Evolutionary conservation across 2,329 filamentous ascomycete species (phyloP), one percentile per base, ranked within the genome.

Genomic region (Phialophora macrospora): DNA sequence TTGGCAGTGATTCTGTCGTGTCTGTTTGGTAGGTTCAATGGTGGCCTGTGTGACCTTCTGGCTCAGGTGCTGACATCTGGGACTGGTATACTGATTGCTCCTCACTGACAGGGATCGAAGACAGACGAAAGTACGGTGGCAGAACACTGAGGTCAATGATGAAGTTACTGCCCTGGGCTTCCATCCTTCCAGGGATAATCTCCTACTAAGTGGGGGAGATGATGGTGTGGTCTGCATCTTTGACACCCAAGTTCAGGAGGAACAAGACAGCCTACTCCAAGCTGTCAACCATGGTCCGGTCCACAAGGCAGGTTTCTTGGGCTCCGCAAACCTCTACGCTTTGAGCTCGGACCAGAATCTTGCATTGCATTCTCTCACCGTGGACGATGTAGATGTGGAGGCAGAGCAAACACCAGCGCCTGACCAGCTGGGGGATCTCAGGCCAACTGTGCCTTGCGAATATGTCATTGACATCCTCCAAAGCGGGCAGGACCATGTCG

Each of bases 161-260:
- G 86, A 87, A 62, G 81, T 89, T 62, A 88, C 87, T 2, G 82
- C 85, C 75, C 77, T 86, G 14, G 78, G 82, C 75, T 81, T 83
- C 68, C 83, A 86, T 73, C 83, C 83, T 24, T 79, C 76, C 12
- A 80, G 80, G n/a, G 80, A 80, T 20, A 80, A 81, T 44, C 75
- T 85, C 22, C 79, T 88, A 4, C 80, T 89, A 1, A 87, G 85
- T 11, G 85, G 84, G 46, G 86, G 85, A 72, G 88, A 87, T 22
- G 87, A 89, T 72, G 86, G 86, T 2, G 80, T 88, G 0, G 80
- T 88, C 67, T 87, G 87, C 68, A 77, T 88, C 64, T 88, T 88
- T 74, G 83, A 89, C 74, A 83, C 82, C 26, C 80, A 79, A 26
- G 80, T 86, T 49, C 72, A 75, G 2, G 84, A 85, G 56, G 87